These are phyloP conservation scores for Marasmius tenuissimus DNA, from an alignment of 1,284 basidiomycete species.

Conservation along the genomic window DNA sequence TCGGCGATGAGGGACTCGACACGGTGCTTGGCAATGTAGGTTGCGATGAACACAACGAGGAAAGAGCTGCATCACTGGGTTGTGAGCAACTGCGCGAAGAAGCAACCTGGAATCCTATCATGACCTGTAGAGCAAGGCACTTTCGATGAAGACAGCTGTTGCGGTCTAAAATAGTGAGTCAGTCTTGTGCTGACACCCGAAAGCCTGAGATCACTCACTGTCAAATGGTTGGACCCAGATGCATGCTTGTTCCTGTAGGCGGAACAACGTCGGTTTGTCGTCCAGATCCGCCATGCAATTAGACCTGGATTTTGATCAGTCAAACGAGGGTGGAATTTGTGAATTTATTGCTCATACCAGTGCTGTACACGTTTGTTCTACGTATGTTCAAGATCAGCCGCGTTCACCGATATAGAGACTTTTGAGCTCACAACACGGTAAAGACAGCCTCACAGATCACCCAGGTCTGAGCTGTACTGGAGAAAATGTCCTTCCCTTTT, in stretches of 20 bases:
- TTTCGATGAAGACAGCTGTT: background rate
- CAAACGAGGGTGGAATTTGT: background rate
- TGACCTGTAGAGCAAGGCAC: background rate
- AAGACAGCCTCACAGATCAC: conserved; percentile 12
- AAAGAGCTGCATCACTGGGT: background rate
- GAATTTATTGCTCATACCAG: background rate
- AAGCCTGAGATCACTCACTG: background rate
- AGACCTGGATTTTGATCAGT: conserved; percentile 4
- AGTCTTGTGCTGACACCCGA: background rate
- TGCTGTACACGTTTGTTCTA: conserved; percentile 15
- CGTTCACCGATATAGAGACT: background rate
- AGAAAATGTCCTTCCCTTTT: conserved; percentile 1
- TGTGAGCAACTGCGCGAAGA: background rate
- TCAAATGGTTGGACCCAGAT: background rate
- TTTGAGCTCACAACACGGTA: conserved; percentile 8
- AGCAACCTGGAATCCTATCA: background rate
- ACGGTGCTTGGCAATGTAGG: background rate
- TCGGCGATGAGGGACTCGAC: background rate
- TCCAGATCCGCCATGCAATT: conserved; percentile 11
- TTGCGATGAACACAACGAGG: background rate
- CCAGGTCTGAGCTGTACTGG: conserved; percentile 4
- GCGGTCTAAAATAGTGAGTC: background rate
- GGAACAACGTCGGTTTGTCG: background rate
- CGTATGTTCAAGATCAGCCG: background rate
- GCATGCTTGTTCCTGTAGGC: too few relatives aligned